Conservation (phyloP, 768 basidiomycete genomes). For the Hortiboletus flavorubellus region DNA sequence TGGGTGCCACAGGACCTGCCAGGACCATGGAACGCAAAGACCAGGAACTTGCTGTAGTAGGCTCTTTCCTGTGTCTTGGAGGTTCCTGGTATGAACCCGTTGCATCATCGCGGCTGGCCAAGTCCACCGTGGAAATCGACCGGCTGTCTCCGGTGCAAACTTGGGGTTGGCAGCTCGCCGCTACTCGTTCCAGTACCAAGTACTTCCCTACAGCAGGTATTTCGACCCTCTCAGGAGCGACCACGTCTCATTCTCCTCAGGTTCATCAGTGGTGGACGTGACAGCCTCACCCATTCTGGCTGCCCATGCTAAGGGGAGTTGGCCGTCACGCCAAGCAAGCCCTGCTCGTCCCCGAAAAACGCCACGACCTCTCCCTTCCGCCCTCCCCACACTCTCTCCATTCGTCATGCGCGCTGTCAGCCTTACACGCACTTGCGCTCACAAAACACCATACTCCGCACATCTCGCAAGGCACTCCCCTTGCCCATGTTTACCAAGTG, state of each 20-base stretch:
- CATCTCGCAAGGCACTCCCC: constrained; percentile 1
- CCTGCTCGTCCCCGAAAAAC: constrained; percentile 21
- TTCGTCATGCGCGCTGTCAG: constrained; percentile 23
- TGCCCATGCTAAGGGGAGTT: constrained; percentile 74
- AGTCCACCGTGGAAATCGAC: constrained; percentile 12
- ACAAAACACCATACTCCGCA: constrained; percentile 2
- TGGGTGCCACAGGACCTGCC: no score
- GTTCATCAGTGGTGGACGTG: constrained; percentile 33
- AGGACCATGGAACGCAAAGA: background rate
- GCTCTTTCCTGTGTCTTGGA: background rate
- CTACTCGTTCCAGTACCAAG: no score
- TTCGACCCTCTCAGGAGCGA: background rate
- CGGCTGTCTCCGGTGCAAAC: constrained; percentile 14
- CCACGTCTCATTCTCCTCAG: background rate
- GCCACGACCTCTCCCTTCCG: background rate
- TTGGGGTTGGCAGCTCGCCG: background rate
- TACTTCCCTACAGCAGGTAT: constrained; percentile 7
- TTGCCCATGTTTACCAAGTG: background rate
- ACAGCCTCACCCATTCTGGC: constrained; percentile 40
- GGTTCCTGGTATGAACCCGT: background rate
- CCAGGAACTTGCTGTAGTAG: background rate
- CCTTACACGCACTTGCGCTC: constrained; percentile 19
- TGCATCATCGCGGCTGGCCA: background rate
- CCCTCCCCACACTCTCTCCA: constrained; percentile 7
- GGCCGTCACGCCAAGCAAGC: constrained; percentile 39